Evolutionary conservation across 2,329 filamentous ascomycete genomes (phyloP).

Genomic region (Penicillium brevicompactum): DNA sequence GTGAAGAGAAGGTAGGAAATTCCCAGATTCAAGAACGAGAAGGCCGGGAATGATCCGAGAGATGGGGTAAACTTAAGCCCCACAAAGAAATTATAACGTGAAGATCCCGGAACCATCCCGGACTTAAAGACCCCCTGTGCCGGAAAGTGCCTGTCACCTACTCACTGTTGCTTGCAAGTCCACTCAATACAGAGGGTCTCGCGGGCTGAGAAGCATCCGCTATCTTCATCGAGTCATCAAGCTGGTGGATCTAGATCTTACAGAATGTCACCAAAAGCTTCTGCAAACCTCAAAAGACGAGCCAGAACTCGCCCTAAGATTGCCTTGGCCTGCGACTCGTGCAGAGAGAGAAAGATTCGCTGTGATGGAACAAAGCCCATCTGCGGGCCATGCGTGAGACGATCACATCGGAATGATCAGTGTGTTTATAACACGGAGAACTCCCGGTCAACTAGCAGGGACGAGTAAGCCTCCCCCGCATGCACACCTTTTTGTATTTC

Average conservation of each 20-base stretch:
- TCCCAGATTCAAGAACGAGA: too few relatives aligned
- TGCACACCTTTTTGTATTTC: not conserved
- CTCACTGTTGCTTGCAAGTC: too few relatives aligned
- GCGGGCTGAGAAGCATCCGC: not conserved
- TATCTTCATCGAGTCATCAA: too few relatives aligned
- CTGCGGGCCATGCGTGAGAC: constrained; percentile 1
- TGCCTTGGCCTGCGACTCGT: constrained; percentile 30
- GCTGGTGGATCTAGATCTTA: not conserved
- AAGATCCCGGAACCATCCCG: too few relatives aligned
- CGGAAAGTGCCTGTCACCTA: too few relatives aligned
- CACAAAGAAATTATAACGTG: too few relatives aligned
- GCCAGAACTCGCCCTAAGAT: constrained; percentile 1
- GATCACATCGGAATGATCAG: not conserved
- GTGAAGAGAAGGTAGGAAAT: too few relatives aligned
- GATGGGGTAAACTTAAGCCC: too few relatives aligned
- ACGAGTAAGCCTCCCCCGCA: not conserved
- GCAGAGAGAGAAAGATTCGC: constrained; percentile 37
- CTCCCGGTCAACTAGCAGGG: constrained; percentile 1
- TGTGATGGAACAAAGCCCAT: constrained; percentile 16
- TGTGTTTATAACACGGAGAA: constrained; percentile 5
- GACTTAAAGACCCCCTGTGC: too few relatives aligned
- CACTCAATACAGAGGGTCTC: not conserved
- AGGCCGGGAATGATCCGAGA: too few relatives aligned
- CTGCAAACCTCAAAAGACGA: constrained; percentile 1
- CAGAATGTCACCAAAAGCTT: constrained; percentile 2